Conservation (phyloP, 768 basidiomycete genomes). For the Phanerochaete carnosa region DNA sequence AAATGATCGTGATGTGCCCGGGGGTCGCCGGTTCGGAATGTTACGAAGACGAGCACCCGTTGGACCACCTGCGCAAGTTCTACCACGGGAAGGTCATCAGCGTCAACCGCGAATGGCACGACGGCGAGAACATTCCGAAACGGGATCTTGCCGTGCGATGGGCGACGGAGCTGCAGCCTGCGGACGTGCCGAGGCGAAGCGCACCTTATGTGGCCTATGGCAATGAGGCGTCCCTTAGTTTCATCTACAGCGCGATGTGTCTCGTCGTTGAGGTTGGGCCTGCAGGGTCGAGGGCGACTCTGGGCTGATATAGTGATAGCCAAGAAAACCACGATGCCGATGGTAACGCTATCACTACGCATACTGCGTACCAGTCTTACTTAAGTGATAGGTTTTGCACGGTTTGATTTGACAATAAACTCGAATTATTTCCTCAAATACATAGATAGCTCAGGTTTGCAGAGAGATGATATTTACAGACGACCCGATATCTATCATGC, state of each 20-base stretch:
- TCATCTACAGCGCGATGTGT: conserved; percentile 7
- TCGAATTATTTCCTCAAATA: too few species aligned
- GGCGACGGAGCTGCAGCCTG: not conserved
- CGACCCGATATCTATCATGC: too few species aligned
- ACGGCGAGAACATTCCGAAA: not conserved
- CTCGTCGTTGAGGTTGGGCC: conserved; percentile 10
- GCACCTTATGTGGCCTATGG: conserved; percentile 8
- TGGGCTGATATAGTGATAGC: too few species aligned
- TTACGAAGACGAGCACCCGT: not conserved
- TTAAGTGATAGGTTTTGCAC: too few species aligned
- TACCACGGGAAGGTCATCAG: not conserved
- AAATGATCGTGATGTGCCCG: not conserved
- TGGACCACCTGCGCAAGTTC: too few species aligned
- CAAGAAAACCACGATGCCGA: too few species aligned
- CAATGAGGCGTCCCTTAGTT: conserved; percentile 5
- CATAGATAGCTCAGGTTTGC: too few species aligned
- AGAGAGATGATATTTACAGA: too few species aligned
- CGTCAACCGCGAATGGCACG: not conserved
- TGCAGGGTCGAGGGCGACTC: not conserved
- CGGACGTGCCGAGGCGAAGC: not conserved
- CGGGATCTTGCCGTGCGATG: conserved; percentile 4
- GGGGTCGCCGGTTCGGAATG: not conserved
- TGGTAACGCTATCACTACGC: too few species aligned
- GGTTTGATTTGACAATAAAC: too few species aligned
- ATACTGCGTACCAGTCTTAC: too few species aligned